Conservation (phyloP, 192 early-diverging fungal genomes). For the Backusella psychrophila region DNA sequence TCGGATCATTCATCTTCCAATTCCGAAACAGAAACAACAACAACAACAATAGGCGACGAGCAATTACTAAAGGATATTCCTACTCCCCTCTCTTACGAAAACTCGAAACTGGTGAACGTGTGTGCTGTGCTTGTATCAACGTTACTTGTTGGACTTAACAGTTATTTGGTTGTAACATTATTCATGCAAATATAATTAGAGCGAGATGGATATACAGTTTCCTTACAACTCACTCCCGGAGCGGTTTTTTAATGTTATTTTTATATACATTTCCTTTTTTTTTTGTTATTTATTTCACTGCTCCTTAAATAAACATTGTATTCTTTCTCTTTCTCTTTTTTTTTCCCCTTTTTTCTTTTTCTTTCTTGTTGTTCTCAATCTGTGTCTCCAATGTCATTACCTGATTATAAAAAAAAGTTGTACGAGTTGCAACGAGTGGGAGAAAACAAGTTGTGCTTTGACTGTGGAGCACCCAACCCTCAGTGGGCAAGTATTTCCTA, state of each 20-base stretch:
- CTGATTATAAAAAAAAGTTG: constrained; percentile 62
- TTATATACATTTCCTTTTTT: not conserved
- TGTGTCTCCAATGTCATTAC: not conserved
- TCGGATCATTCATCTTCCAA: not conserved
- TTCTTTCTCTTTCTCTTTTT: not conserved
- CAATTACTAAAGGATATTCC: not conserved
- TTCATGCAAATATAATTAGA: constrained; percentile 20
- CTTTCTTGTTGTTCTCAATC: not conserved
- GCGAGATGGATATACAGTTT: not conserved
- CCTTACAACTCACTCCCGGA: not conserved
- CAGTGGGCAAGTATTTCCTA: constrained; percentile 93
- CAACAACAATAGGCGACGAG: not conserved
- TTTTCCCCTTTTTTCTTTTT: not conserved
- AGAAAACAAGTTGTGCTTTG: constrained; percentile 76
- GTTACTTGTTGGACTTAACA: constrained; percentile 45
- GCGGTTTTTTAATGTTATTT: not conserved
- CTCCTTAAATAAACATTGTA: not conserved
- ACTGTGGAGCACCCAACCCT: constrained; percentile 83
- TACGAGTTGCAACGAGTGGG: constrained; percentile 57
- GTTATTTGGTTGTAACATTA: constrained; percentile 41
- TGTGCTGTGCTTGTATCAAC: constrained; percentile 35
- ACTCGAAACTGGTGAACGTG: constrained; percentile 27
- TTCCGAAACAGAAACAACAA: not conserved
- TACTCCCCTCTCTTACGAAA: constrained; percentile 32
- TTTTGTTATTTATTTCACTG: not conserved